Percentiles rank a stretch among this genome's conserved stretches.
Evolutionary conservation across 1,284 basidiomycete species (phyloP).

Genomic region (Tetrapyrgos nigripes): DNA sequence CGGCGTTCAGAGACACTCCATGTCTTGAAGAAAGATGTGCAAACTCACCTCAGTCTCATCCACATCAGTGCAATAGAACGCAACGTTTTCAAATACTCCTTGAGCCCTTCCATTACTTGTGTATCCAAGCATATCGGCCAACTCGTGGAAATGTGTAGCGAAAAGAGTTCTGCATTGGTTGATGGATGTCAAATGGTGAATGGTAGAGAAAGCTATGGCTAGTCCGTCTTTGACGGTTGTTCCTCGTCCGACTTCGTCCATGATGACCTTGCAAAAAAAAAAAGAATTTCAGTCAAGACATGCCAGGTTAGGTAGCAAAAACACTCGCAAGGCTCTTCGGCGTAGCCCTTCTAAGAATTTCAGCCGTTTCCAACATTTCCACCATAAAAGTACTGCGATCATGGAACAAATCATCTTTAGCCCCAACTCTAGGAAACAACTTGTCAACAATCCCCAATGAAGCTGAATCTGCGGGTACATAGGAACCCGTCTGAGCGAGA

Average conservation of each 20-base stretch:
- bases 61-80: constrained; percentile 91
- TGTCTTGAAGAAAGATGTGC: constrained; percentile 4
- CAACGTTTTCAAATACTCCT: constrained; percentile 63
- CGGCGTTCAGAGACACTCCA: constrained; percentile 4
- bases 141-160: constrained; percentile 97
- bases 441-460: constrained; percentile 88
- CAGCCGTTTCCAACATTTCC: constrained; percentile 87
- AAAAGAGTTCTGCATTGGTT: constrained; percentile 88
- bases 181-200: constrained; percentile 80
- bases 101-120: constrained; percentile 36
- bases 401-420: constrained; percentile 93
- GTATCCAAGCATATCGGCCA: constrained; percentile 85
- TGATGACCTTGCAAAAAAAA: constrained; percentile 73
- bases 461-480: constrained; percentile 88
- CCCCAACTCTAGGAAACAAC: constrained; percentile 94
- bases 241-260: constrained; percentile 97
- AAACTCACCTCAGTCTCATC: constrained; percentile 71
- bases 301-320: constrained; percentile 6
- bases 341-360: constrained; percentile 85
- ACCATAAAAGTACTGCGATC: constrained; percentile 96
- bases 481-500: constrained; percentile 92
- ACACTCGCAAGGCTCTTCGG: constrained; percentile 74
- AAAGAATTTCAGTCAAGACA: neutral
- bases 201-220: constrained; percentile 91
- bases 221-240: constrained; percentile 93